A percentile compares a stretch with the other conserved stretches of the same genome.
Evolutionary conservation across 2,329 filamentous ascomycete species (phyloP).

Genomic region (Phyllosticta citribraziliensis): DNA sequence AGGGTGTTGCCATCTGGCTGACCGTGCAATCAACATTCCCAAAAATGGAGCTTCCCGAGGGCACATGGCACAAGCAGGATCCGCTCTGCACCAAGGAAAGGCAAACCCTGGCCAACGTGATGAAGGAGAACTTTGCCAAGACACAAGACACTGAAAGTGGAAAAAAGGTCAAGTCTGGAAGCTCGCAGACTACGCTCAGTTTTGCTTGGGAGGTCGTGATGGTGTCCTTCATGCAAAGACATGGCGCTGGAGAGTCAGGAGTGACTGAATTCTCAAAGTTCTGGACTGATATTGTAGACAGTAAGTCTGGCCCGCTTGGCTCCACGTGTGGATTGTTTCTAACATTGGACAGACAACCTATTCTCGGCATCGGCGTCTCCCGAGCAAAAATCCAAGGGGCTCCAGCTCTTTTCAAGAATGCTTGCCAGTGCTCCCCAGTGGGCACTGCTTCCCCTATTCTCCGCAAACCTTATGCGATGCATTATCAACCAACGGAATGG

Average conservation of each 20-base stretch:
- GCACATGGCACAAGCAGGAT: slow-evolving; percentile 64
- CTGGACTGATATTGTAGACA: slow-evolving; percentile 80
- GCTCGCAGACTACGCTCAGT: slow-evolving; percentile 70
- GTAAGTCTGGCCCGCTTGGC: slow-evolving; percentile 39
- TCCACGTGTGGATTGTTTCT: slow-evolving; percentile 10
- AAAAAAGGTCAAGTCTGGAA: slow-evolving; percentile 52
- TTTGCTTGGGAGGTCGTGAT: slow-evolving; percentile 83
- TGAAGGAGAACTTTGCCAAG: slow-evolving; percentile 62
- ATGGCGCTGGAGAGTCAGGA: slow-evolving; percentile 17
- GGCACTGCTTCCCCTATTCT: slow-evolving; percentile 57
- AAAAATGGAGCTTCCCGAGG: slow-evolving; percentile 52
- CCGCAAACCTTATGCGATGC: slow-evolving; percentile 70
- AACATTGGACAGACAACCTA: slow-evolving; percentile 53
- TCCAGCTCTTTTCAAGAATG: slow-evolving; percentile 74
- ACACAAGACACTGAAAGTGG: slow-evolving; percentile 33
- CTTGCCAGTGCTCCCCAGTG: slow-evolving; percentile 44
- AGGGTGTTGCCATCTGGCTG: slow-evolving; percentile 85
- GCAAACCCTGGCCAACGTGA: slow-evolving; percentile 58
- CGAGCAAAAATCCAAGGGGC: slow-evolving; percentile 85
- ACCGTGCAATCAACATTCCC: slow-evolving; percentile 56
- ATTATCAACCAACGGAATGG: slow-evolving; percentile 75
- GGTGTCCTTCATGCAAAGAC: slow-evolving; percentile 20
- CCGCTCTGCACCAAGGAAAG: slow-evolving; percentile 63
- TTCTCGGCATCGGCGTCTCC: slow-evolving; percentile 76
- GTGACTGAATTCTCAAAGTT: slow-evolving; percentile 57